Base-by-base conservation (phyloP, 805 yeast genomes). In the Wickerhamiella allomyrinae region DNA sequence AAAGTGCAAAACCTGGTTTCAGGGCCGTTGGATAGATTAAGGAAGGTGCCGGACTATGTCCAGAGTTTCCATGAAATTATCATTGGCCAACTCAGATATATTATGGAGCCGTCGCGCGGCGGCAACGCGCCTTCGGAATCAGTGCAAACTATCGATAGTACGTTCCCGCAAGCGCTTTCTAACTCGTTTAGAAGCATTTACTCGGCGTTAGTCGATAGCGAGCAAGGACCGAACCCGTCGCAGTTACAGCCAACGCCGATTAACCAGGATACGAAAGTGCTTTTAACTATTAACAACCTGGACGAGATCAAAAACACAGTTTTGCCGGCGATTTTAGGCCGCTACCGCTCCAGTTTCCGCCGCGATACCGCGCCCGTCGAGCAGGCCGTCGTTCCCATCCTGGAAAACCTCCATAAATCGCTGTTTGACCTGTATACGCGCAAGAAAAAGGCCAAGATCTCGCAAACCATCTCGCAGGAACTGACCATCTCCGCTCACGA, bases 271-370 rank as follows among this genome's bases (percentile, higher is more conserved):
- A 55, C 67, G 6, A 71, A 71, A 45, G 62, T 74, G 11, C 59
- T 75, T 29, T 53, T 72, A 29, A 69, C 79, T 0, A 55, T 77
- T 34, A 68, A 74, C 42, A 77, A 78, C 50, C 55, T 79, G 37
- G 68, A 67, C 40, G 65, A 64, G 34, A 57, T 80, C 31, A 62
- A 69, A 20, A 59, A 58, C 14, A 52, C 49, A 3, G 60, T 70
- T 2, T 59, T 78, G 20, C 78, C 81, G 1, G 52, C 57, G 13
- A 55, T 76, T 9, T 53, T 43, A 20, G 41, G 21, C 11, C 39
- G 41, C 20, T 50, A 38, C 29, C 47, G 41, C 13, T 20, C 40
- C 41, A 44, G 17, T 41, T 49, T 37, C 34, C 24, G 23, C 46
- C 31, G 24, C 15, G 37, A 23, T 27, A 39, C 20, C 14, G 4